These are phyloP conservation scores for Antitrichia curtipendula DNA, from an alignment of 225 moss, liverwort and hornwort species.

Conservation along the genomic window DNA sequence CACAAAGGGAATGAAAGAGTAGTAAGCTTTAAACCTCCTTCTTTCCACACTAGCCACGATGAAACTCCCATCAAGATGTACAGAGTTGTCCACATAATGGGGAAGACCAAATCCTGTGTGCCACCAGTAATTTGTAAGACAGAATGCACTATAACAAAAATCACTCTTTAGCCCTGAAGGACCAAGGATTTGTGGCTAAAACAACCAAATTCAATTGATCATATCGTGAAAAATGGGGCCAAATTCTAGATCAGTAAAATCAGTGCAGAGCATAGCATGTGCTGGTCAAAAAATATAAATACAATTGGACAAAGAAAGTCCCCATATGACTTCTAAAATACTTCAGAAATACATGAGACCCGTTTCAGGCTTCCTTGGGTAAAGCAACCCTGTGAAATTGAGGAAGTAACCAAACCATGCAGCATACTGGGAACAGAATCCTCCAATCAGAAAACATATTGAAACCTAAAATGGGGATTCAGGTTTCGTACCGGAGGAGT, in stretches of 20 bases:
- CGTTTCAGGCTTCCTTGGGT: not conserved
- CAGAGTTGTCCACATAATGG: conserved; percentile 66
- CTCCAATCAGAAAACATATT: not conserved
- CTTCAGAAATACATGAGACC: not conserved
- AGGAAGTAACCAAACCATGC: not conserved
- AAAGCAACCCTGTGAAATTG: not conserved
- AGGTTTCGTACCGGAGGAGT: conserved; percentile 65
- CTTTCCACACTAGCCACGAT: conserved; percentile 69
- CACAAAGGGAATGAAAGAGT: not conserved
- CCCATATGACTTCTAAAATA: not conserved
- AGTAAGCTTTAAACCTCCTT: conserved; percentile 46
- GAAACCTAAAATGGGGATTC: not conserved
- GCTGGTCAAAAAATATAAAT: not conserved
- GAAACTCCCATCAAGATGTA: conserved; percentile 74
- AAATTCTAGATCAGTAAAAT: not conserved
- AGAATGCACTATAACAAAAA: not conserved
- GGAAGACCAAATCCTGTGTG: conserved; percentile 57
- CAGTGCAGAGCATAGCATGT: not conserved
- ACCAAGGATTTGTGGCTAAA: not conserved
- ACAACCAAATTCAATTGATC: not conserved
- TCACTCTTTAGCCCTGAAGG: not conserved
- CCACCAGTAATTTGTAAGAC: not conserved
- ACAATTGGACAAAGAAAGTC: not conserved
- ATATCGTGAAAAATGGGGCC: not conserved
- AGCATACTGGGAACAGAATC: not conserved